Evolutionary conservation across 768 basidiomycete genomes (phyloP).

Genomic region (Kondoa malvinella): DNA sequence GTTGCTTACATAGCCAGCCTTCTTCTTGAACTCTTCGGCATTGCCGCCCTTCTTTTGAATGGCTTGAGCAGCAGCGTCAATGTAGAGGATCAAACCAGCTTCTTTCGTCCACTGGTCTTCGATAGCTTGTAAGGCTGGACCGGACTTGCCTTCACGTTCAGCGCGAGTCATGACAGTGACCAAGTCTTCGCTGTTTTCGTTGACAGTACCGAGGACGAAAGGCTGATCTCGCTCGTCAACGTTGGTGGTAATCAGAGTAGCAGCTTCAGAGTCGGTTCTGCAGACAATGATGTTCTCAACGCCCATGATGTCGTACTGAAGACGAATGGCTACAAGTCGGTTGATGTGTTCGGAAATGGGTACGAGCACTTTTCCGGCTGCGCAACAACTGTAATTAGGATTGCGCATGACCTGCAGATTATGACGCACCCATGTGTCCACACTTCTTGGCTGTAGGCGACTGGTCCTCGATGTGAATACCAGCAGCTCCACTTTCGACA

Average conservation of each 20-base stretch:
- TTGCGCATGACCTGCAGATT: not conserved
- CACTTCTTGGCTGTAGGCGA: constrained; percentile 90
- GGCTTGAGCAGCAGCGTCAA: constrained; percentile 52
- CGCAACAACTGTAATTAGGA: constrained; percentile 48
- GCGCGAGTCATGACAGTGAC: constrained; percentile 69
- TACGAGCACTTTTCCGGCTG: constrained; percentile 92
- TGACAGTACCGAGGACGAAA: constrained; percentile 87
- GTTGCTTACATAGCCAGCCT: constrained; percentile 53
- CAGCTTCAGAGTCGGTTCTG: constrained; percentile 92
- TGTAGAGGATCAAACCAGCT: constrained; percentile 68
- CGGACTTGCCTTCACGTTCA: constrained; percentile 59
- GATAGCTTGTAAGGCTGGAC: constrained; percentile 61
- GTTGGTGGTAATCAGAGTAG: constrained; percentile 88
- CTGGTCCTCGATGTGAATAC: constrained; percentile 95
- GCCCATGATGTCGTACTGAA: constrained; percentile 97
- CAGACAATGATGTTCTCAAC: constrained; percentile 85
- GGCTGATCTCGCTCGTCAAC: constrained; percentile 94
- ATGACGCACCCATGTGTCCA: constrained; percentile 67
- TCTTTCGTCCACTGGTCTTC: constrained; percentile 70
- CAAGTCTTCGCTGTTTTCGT: constrained; percentile 44
- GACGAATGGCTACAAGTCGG: constrained; percentile 85
- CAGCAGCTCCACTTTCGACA: constrained; percentile 93
- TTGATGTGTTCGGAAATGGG: constrained; percentile 97
- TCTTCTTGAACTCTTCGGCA: constrained; percentile 47
- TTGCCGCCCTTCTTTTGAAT: constrained; percentile 38